These are phyloP conservation scores for Schwanniomyces occidentalis DNA, from an alignment of 805 yeast species.

Conservation along the genomic window DNA sequence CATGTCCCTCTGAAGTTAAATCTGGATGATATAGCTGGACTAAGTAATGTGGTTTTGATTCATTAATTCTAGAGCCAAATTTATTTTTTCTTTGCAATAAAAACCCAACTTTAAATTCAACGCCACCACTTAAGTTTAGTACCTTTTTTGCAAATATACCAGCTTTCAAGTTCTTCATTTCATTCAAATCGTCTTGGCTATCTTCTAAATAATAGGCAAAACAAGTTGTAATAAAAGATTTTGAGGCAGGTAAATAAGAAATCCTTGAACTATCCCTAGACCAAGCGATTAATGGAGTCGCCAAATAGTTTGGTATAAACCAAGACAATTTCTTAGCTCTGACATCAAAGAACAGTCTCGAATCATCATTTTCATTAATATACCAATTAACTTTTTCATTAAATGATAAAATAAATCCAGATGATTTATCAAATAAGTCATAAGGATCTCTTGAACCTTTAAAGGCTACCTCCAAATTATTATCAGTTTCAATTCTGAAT, in stretches of 20 bases:
- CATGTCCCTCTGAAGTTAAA: constrained; percentile 39
- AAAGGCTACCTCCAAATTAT: constrained; percentile 55
- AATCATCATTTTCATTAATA: constrained; percentile 67
- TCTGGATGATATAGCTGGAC: constrained; percentile 58
- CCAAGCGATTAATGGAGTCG: constrained; percentile 55
- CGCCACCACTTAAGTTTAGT: constrained; percentile 61
- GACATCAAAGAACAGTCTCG: constrained; percentile 65
- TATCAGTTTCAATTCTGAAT: constrained; percentile 50
- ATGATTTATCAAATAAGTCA: constrained; percentile 57
- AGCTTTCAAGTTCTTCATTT: constrained; percentile 5
- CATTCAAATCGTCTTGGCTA: constrained; percentile 3
- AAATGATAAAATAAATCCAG: constrained; percentile 81
- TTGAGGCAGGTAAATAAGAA: constrained; percentile 48
- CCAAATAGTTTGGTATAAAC: constrained; percentile 74
- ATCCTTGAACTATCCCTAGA: constrained; percentile 46
- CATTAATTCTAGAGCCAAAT: constrained; percentile 23
- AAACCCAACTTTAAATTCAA: constrained; percentile 54
- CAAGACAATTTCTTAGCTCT: constrained; percentile 62
- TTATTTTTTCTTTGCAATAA: constrained; percentile 7
- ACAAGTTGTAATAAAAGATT: constrained; percentile 43
- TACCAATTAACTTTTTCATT: constrained; percentile 57
- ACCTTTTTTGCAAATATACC: constrained; percentile 51
- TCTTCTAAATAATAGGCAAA: constrained; percentile 50
- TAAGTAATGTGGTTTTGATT: constrained; percentile 66
- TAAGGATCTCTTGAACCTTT: constrained; percentile 85